Conservation (phyloP, 495 filamentous ascomycete species). For the Daldinia grandis region DNA sequence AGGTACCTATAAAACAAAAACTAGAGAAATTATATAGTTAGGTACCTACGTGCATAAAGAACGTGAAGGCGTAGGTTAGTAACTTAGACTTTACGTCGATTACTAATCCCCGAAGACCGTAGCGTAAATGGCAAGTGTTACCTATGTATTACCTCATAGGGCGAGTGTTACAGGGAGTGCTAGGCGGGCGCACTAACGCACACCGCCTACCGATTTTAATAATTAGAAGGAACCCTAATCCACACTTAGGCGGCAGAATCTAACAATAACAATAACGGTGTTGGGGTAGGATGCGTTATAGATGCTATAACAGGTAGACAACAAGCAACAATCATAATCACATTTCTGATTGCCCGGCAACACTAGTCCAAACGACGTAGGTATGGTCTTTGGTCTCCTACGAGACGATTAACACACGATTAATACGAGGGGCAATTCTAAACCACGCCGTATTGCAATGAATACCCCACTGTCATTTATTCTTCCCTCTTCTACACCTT, state of each 20-base stretch:
- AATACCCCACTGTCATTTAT: constrained; percentile 29
- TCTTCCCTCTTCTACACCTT: not conserved
- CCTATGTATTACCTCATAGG: not conserved
- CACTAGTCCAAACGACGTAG: not conserved
- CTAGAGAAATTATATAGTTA: too few species aligned
- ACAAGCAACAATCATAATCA: not conserved
- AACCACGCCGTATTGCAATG: too few species aligned
- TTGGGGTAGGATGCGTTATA: not conserved
- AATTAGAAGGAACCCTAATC: not conserved
- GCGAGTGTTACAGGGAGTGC: not conserved
- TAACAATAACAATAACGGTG: not conserved
- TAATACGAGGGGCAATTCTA: not conserved
- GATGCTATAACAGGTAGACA: not conserved
- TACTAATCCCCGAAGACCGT: too few species aligned
- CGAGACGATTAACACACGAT: not conserved
- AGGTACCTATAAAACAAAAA: not conserved
- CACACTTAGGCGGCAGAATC: not conserved
- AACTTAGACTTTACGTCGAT: too few species aligned
- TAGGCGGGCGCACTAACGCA: not conserved
- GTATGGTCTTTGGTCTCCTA: not conserved
- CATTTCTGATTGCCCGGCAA: not conserved
- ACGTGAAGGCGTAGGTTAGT: too few species aligned
- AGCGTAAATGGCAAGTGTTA: not conserved
- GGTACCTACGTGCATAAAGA: too few species aligned
- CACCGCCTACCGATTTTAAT: constrained; percentile 1